Base-by-base conservation (phyloP, 2,329 filamentous ascomycete species). In the Seiridium unicorne region DNA sequence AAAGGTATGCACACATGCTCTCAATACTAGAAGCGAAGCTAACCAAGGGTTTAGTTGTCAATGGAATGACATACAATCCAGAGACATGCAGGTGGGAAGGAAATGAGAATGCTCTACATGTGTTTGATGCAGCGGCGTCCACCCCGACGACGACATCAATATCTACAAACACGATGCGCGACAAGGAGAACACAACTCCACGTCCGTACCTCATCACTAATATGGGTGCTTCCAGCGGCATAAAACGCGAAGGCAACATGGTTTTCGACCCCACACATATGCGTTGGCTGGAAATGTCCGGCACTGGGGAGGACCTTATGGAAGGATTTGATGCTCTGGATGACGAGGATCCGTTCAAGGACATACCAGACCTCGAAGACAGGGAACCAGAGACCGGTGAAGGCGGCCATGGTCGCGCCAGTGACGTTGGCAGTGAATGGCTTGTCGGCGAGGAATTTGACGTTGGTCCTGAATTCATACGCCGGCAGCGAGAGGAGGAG, bases 161-260 rank as follows among this genome's bases (percentile, higher is more conserved):
- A 11, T 73, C 77, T 0, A 44, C 46, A 42, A 74, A 78, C 48
- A 68, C 74, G 46, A 65, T 76, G 13, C 80, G 83, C 13, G 85
- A 88, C 55, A 86, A 81, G 67, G 86, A 89, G 66, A 77, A 75
- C 10, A 70, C 86, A 2, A 89, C 86, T 2, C 86, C 87, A 66
- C 76, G 89, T 62, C 82, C 92, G 8, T 93, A 94, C 5, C 83
- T 99, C 18, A 99, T 99, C 69, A 93, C 93, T 53, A 95, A 97
- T 65, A 91, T 97, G 65, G 91, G 90, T 58, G 84, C 88, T 4
- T 88, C 89, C 62, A 91, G 94, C 70, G 93, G 92, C 63, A 90
- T 97, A 11, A 93, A 97, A 75, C 90, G 97, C 42, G 93, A 97
- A 60, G 91, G 93, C n/a, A 92, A 93, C 66, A 99, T 99, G 95